These are phyloP conservation scores for Amyloporia xantha DNA, from an alignment of 768 basidiomycete species.

Conservation along the genomic window DNA sequence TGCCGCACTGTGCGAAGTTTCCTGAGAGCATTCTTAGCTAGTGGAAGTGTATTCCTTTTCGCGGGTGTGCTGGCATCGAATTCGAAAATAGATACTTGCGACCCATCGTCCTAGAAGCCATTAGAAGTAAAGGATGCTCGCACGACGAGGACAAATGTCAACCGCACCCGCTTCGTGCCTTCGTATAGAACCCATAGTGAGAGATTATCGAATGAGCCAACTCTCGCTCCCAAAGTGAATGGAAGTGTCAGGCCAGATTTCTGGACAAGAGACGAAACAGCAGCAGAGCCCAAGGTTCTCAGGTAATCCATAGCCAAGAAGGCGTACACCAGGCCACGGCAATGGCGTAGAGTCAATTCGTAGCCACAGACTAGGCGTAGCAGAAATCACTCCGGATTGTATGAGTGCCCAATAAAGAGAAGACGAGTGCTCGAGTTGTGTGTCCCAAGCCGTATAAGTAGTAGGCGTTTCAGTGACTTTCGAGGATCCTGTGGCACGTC, in stretches of 20 bases:
- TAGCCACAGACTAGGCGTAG: not conserved
- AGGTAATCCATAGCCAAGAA: conserved; percentile 67
- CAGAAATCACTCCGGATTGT: too few species aligned
- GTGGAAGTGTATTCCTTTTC: conserved; percentile 53
- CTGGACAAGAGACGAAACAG: conserved; percentile 85
- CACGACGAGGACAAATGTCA: not conserved
- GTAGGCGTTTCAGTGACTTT: too few species aligned
- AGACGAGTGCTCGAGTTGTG: too few species aligned
- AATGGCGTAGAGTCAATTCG: too few species aligned
- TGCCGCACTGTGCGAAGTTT: conserved; percentile 90
- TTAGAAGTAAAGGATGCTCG: not conserved
- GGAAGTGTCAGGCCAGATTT: conserved; percentile 90
- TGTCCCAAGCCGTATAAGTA: too few species aligned
- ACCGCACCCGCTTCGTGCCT: conserved; percentile 74
- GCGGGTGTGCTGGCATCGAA: conserved; percentile 68
- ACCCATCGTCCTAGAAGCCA: conserved; percentile 72
- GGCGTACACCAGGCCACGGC: too few species aligned
- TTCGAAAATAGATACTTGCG: conserved; percentile 83
- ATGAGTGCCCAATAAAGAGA: too few species aligned
- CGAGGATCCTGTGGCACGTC: too few species aligned
- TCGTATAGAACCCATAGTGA: conserved; percentile 84
- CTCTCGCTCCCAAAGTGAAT: conserved; percentile 74
- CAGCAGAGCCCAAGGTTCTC: conserved; percentile 74
- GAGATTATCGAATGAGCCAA: conserved; percentile 55
- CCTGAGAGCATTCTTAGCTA: conserved; percentile 85